Base-by-base conservation (phyloP, 768 basidiomycete species). In the Suillus bovinus region DNA sequence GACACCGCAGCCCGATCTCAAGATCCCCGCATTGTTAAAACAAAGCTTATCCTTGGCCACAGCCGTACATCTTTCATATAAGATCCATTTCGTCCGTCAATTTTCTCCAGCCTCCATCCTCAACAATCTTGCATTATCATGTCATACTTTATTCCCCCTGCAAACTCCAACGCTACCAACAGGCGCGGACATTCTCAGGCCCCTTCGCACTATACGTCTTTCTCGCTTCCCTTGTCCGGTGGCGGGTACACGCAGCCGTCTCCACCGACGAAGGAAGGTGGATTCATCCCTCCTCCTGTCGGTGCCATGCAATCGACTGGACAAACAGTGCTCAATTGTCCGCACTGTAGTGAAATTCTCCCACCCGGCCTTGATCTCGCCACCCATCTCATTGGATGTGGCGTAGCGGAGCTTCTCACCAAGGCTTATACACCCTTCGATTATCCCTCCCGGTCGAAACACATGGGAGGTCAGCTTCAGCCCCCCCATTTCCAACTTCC, bases 391-490 rank as follows among this genome's bases (percentile, higher is more conserved):
- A 4, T 63, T 16, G 56, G 46, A n/a, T 69, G 70, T 56, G 65
- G 68, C 9, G 63, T 53, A 10, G 59, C 53, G 10, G 57, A 41
- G 31, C 41, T 69, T 2, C 5, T 71, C 36, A 67, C 61, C 1
- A 60, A 59, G 13, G 59, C 62, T n/a, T 58, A 63, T 20, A 63
- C 60, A 1, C 68, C 70, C 5, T 70, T 59, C 46, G n/a, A 63
- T 4, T 20, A 42, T 29, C 61, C 44, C 10, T 46, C 29, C 11
- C 63, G 60, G 33, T 16, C 22, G 17, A 39, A 20, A 5, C 36
- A 38, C 24, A 4, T 36, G 11, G 36, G 36, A 11, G 24, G 9
- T 39, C 14, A 24, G 29, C 29, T 5, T 10, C 31, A 52, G 53
- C 5, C 24, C 16, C 55, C 36, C 36, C 24, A 27, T 10, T 56